Evolutionary conservation across 2,329 filamentous ascomycete genomes (phyloP).

Genomic region (Exserohilum rostratum): DNA sequence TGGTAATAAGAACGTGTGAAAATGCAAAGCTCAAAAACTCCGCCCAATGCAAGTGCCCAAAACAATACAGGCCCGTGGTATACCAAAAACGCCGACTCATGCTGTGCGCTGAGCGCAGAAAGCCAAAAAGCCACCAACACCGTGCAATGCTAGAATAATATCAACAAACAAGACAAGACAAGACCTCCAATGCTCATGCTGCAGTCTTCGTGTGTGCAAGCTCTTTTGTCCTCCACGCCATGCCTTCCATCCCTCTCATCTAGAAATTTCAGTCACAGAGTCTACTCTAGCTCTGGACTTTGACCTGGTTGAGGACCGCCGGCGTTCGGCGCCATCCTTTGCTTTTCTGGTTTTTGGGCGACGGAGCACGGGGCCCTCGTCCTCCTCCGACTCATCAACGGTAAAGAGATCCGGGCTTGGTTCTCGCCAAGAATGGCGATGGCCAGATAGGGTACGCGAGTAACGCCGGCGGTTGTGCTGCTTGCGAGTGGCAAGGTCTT

Average conservation of each 20-base stretch:
- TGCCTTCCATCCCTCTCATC: conserved; percentile 23
- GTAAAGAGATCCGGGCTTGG: conserved; percentile 52
- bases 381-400: conserved; percentile 50
- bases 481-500: conserved; percentile 44
- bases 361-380: conserved; percentile 32
- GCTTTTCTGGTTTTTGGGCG: conserved; percentile 40
- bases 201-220: background rate
- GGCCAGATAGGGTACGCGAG: conserved; percentile 47
- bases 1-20: conserved; percentile 21
- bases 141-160: conserved; percentile 27
- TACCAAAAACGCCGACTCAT: conserved; percentile 27
- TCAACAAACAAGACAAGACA: conserved; percentile 17
- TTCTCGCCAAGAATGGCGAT: conserved; percentile 51
- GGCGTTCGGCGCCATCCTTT: conserved; percentile 45
- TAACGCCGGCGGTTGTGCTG: conserved; percentile 37
- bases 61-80: conserved; percentile 17
- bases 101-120: conserved; percentile 14
- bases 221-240: conserved; percentile 6
- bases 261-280: conserved; percentile 36
- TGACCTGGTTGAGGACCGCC: conserved; percentile 41
- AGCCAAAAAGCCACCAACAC: conserved; percentile 22
- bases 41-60: conserved; percentile 32
- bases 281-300: conserved; percentile 36
- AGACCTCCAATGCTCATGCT: conserved; percentile 35
- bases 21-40: conserved; percentile 37